phyloP scores from a whole-genome alignment of 202 grass and related monocot genomes.

The Musa balbisiana region DNA sequence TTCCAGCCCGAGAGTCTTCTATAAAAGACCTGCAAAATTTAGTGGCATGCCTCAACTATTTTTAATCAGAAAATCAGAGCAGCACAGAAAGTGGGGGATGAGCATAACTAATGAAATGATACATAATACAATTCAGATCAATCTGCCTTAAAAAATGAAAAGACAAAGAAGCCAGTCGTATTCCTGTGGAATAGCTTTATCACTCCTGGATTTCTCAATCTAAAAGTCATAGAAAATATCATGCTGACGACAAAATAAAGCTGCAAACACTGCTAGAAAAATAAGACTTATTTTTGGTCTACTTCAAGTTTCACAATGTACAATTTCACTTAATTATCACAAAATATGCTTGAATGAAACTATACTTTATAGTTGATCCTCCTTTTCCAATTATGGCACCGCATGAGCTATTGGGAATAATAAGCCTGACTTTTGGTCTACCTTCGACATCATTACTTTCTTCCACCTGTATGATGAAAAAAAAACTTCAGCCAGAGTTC shows the following conservation, averaged over 20 bases:
- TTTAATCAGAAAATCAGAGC: background rate
- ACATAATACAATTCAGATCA: too few species aligned
- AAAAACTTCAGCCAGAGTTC: background rate
- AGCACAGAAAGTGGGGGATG: too few species aligned
- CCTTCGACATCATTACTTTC: constrained; percentile 73
- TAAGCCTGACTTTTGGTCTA: constrained; percentile 77
- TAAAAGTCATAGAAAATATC: too few species aligned
- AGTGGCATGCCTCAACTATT: background rate
- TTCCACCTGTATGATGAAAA: constrained; percentile 53
- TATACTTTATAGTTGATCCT: constrained; percentile 96
- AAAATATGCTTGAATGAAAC: constrained; percentile 4
- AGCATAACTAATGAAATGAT: too few species aligned
- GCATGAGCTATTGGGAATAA: constrained; percentile 95
- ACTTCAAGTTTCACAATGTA: background rate
- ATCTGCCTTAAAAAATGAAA: too few species aligned
- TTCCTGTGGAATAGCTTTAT: too few species aligned
- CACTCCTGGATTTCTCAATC: too few species aligned
- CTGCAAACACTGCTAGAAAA: background rate
- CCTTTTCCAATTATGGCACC: constrained; percentile 98
- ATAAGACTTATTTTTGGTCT: background rate
- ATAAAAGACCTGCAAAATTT: constrained; percentile 66
- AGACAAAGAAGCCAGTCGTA: too few species aligned
- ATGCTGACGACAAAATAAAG: background rate
- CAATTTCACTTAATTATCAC: background rate
- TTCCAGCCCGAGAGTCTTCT: constrained; percentile 86